Evolutionary conservation across 345 rosid species (phyloP), one percentile per base, ranked within the genome.

Genomic region (Camelina laxa): DNA sequence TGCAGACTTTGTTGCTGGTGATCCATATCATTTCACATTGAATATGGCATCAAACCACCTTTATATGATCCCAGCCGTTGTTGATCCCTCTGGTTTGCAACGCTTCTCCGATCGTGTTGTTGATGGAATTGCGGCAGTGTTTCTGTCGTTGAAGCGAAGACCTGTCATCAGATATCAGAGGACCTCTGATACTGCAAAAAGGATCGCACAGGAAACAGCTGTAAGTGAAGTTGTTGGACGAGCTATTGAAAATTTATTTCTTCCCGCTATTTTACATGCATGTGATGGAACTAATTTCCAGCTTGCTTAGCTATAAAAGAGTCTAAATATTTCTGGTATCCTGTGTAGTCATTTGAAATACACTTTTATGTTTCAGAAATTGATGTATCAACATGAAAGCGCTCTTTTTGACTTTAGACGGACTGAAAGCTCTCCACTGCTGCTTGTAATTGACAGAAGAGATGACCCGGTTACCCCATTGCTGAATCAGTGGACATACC

Each of bases 341-440:
- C 22, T 64, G 35, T 64, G 33, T 57, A 65, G 16, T 66, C 65
- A 78, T 50, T 59, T 42, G 14, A 22, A 72, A 53, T 5, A 49
- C 44, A 59, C 44, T 80, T 73, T 60, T 75, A 30, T 69, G 58
- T 82, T 61, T 65, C 91, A 95, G 99, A 95, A 92, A 70, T 77
- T 95, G 82, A 95, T 95, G 99, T 89, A 92, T 85, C 97, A 95
- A 89, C 93, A 92, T 61, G 98, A 95, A 84, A 95, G 96, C 56
- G 94, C 94, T 60, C 96, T 92, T 60, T 95, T 90, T 71, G 97
- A 92, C 82, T 95, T 95, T 81, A 89, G 99, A 80, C 86, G 97
- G 33, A 88, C 84, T n/a, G 99, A 92, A 83, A 72, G 89, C 61
- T 87, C 99, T 75, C 97, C 99, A 11, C 70, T 92, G 73, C 78